phyloP scores from a whole-genome alignment of 306 rosid genomes.

The Datisca glomerata region DNA sequence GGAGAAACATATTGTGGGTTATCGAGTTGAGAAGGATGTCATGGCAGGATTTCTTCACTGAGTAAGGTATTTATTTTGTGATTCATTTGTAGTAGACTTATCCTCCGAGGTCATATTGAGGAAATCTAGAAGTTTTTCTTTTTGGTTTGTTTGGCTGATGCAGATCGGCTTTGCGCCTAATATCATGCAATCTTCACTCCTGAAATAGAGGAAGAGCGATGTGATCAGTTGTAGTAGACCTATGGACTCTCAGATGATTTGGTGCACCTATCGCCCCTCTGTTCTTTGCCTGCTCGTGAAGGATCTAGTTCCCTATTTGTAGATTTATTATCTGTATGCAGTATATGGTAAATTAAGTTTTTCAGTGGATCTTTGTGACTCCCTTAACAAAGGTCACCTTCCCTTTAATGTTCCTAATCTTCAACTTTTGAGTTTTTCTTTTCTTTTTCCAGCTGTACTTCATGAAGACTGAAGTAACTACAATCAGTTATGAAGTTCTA shows the following conservation, averaged over 20 bases:
- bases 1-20: constrained; percentile 11
- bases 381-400: no score
- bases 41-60: constrained; percentile 18
- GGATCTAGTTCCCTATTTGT: not conserved
- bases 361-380: no score
- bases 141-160: constrained; percentile 30
- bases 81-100: no score
- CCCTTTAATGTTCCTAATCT: no score
- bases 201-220: constrained; percentile 4
- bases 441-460: no score
- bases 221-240: not conserved
- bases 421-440: no score
- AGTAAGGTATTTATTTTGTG: constrained; percentile 41
- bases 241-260: not conserved
- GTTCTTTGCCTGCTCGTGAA: not conserved
- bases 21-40: constrained; percentile 21
- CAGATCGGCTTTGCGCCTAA: constrained; percentile 29
- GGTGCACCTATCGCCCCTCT: not conserved
- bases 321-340: not conserved
- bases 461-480: no score
- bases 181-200: constrained; percentile 19
- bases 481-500: no score
- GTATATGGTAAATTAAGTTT: no score
- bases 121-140: constrained; percentile 11
- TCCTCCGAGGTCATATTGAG: constrained; percentile 11